phyloP scores from a whole-genome alignment of 306 rosid genomes.

The Fragaria iinumae region DNA sequence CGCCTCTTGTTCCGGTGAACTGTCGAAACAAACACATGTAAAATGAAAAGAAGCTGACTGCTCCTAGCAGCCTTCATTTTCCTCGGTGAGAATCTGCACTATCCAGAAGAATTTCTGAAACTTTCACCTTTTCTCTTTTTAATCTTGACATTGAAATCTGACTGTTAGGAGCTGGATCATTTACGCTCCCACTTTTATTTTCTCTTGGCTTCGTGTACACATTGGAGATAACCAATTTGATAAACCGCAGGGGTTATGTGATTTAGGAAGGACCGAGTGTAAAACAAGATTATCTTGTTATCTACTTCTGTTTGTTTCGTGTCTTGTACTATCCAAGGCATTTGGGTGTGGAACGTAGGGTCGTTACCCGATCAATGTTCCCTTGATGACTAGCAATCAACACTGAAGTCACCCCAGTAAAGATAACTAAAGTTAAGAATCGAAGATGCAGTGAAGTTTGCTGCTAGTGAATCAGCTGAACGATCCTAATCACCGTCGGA shows the following conservation, averaged over 20 bases:
- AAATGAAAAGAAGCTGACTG: neutral
- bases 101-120: neutral
- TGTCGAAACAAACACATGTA: neutral
- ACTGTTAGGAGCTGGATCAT: neutral
- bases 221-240: neutral
- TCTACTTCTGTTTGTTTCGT: neutral
- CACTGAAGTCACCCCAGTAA: slow-evolving; percentile 10
- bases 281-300: neutral
- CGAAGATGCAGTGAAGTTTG: neutral
- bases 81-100: neutral
- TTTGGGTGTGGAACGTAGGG: slow-evolving; percentile 52
- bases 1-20: neutral
- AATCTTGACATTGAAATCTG: neutral
- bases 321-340: neutral
- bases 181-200: neutral
- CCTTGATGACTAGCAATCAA: slow-evolving; percentile 40
- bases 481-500: slow-evolving; percentile 23
- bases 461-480: neutral
- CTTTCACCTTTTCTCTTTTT: neutral
- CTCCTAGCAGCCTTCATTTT: neutral
- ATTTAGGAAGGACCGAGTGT: neutral
- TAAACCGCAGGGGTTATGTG: neutral
- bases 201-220: neutral
- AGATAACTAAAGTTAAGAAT: neutral
- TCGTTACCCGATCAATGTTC: slow-evolving; percentile 41